Evolutionary conservation across 1,284 basidiomycete genomes (phyloP).

Genomic region (Malassezia japonica): DNA sequence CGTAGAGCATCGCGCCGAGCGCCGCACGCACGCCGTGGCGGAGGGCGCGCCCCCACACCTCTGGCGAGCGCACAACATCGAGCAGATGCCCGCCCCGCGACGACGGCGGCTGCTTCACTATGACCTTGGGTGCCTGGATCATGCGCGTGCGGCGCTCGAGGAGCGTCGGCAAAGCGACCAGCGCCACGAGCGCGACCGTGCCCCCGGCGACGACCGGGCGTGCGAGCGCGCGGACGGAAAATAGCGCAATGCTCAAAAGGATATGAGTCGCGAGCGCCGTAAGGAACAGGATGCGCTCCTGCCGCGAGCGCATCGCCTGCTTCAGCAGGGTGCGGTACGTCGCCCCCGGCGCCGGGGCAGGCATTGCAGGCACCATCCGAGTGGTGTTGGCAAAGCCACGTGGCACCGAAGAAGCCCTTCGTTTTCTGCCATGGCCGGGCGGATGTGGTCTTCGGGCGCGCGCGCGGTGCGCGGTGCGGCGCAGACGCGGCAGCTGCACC

Average conservation of each 20-base stretch:
- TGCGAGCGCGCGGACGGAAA: slow-evolving; percentile 8
- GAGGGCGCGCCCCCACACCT: not conserved
- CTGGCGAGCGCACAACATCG: not conserved
- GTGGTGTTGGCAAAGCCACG: slow-evolving; percentile 12
- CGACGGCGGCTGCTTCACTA: not conserved
- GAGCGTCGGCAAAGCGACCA: slow-evolving; percentile 18
- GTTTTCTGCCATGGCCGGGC: not conserved
- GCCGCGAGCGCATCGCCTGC: slow-evolving; percentile 26
- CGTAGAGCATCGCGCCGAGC: slow-evolving; percentile 17
- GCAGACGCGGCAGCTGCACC: slow-evolving; percentile 21
- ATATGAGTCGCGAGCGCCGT: slow-evolving; percentile 19
- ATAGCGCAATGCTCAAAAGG: slow-evolving; percentile 16
- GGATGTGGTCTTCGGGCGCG: not conserved
- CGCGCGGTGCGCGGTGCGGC: slow-evolving; percentile 1
- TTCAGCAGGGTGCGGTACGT: slow-evolving; percentile 14
- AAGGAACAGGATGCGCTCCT: slow-evolving; percentile 29
- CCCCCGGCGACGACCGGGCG: slow-evolving; percentile 1
- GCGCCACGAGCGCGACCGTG: slow-evolving; percentile 12
- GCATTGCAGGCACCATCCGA: not conserved
- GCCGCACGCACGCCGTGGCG: slow-evolving; percentile 16
- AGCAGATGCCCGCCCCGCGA: not conserved
- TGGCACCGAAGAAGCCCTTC: slow-evolving; percentile 6
- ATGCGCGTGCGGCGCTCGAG: slow-evolving; percentile 15
- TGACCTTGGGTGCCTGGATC: not conserved
- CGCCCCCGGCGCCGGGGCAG: slow-evolving; percentile 5